Conservation (phyloP, 352 stramenopile genomes). For the Phytophthora pluvialis region DNA sequence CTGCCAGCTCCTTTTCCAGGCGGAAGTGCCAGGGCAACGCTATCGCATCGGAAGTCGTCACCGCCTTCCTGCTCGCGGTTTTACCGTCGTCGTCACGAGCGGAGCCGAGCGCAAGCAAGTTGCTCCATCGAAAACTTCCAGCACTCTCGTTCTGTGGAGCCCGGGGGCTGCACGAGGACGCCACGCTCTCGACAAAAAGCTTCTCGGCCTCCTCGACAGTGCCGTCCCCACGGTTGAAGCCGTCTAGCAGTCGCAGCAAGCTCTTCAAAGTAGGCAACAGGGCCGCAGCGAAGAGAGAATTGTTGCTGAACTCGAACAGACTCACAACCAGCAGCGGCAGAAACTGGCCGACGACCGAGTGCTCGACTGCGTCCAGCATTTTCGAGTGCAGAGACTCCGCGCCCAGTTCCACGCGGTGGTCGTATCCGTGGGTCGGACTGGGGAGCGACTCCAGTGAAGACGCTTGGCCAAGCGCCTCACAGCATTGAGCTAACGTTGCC, state of each 20-base stretch:
- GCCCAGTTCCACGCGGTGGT: not conserved
- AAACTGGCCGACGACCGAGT: conserved; percentile 61
- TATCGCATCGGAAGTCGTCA: conserved; percentile 36
- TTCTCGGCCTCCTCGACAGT: conserved; percentile 27
- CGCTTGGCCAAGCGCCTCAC: conserved; percentile 43
- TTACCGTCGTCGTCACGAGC: conserved; percentile 16
- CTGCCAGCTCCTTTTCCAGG: conserved; percentile 70
- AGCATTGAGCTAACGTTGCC: conserved; percentile 32
- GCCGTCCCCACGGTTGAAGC: conserved; percentile 41
- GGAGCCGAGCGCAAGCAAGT: conserved; percentile 3
- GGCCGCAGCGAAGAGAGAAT: conserved; percentile 51
- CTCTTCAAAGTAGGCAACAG: conserved; percentile 55
- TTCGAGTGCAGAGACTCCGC: not conserved
- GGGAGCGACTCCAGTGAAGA: conserved; percentile 31
- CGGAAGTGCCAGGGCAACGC: conserved; percentile 59
- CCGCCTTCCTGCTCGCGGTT: not conserved
- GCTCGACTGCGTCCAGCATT: conserved; percentile 38
- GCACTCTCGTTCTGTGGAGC: conserved; percentile 9
- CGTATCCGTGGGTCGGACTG: conserved; percentile 35
- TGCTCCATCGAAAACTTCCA: conserved; percentile 26
- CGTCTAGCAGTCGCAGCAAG: conserved; percentile 57
- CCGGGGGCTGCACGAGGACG: conserved; percentile 8
- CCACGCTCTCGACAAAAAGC: conserved; percentile 36
- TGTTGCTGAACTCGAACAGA: conserved; percentile 68
- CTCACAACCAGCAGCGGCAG: conserved; percentile 60